Base-by-base conservation (phyloP, 768 basidiomycete genomes). In the Auriscalpium microsporum region DNA sequence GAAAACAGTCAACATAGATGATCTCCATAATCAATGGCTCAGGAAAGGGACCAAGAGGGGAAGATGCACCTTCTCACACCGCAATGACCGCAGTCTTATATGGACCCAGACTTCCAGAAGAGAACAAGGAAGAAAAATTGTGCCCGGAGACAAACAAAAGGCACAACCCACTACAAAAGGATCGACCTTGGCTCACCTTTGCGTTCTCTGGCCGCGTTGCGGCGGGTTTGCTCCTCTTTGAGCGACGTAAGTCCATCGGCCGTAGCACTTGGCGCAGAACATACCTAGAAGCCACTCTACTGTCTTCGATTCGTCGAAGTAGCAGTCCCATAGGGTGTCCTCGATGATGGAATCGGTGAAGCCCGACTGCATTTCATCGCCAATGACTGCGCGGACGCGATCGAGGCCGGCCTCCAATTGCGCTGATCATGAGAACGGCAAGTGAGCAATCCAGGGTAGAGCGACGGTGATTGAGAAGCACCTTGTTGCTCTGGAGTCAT, bases 401-500 rank as follows among this genome's bases (percentile, higher is more conserved):
- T 85, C 84, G 45, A 94, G 63, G 13, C 83, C 87, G 35, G 83
- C 75, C 53, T 81, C 78, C 75, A 98, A 78, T 72, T 84, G 79
- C 9, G 73, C 83, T 85, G 56, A 53, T 58, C 58, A 60, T 36
- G 33, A 21, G 58, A 64, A 55, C 52, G 54, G 45, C n/a, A 45
- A 42, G 44, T 37, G 33, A 40, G 17, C 37, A 42, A 40, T 28
- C 28, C 28, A 28, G 28, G 28, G 4, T 4, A 28, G 28, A 4
- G 28, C 4, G 28, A 4, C 5, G 28, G 28, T 28, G 28, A 4
- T 28, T n/a, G 3, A 83, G 79, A 61, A 71, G 49, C 63, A 92
- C 94, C 84, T 69, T 86, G 81, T 62, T 97, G 83, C 58, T 93
- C 89, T 42, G 80, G 75, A n/a, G 87, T 86, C 73, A 94, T 78